These are phyloP conservation scores for Mycena maculata DNA, from an alignment of 768 basidiomycete species.

Conservation along the genomic window DNA sequence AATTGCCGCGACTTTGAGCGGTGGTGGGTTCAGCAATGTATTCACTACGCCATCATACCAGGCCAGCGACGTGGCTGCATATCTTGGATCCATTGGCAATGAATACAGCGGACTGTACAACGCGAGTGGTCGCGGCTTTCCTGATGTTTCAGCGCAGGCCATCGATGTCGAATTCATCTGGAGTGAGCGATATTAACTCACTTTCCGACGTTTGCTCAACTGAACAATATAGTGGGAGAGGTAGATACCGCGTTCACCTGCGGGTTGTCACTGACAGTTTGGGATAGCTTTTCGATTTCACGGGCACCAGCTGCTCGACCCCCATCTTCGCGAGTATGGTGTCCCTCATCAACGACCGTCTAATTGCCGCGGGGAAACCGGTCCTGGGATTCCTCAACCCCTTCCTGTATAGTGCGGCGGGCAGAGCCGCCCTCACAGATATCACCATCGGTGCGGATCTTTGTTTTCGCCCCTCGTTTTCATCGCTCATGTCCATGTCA, in stretches of 20 bases:
- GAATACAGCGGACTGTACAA: neutral
- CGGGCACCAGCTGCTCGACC: neutral
- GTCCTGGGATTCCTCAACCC: neutral
- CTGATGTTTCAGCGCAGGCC: neutral
- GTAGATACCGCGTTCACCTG: too few relatives aligned
- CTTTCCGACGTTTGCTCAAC: too few relatives aligned
- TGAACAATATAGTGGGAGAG: too few relatives aligned
- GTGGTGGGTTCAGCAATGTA: neutral
- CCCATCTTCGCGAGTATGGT: neutral
- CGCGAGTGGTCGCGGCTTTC: neutral
- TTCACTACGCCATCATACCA: neutral
- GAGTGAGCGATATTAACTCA: too few relatives aligned
- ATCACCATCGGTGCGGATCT: neutral
- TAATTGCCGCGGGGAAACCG: neutral
- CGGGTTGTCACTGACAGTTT: neutral
- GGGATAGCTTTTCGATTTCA: neutral
- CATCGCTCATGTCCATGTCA: too few relatives aligned
- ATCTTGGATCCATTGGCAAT: neutral
- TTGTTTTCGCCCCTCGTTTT: too few relatives aligned
- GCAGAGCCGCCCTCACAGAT: neutral
- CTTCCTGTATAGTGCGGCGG: neutral
- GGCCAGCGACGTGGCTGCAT: neutral
- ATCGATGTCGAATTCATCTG: too few relatives aligned
- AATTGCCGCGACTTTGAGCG: neutral
- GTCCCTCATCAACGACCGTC: neutral